Percentiles rank a stretch among this genome's conserved stretches.
Conservation (phyloP, 306 rosid genomes). For the Pyrus pyrifolia region DNA sequence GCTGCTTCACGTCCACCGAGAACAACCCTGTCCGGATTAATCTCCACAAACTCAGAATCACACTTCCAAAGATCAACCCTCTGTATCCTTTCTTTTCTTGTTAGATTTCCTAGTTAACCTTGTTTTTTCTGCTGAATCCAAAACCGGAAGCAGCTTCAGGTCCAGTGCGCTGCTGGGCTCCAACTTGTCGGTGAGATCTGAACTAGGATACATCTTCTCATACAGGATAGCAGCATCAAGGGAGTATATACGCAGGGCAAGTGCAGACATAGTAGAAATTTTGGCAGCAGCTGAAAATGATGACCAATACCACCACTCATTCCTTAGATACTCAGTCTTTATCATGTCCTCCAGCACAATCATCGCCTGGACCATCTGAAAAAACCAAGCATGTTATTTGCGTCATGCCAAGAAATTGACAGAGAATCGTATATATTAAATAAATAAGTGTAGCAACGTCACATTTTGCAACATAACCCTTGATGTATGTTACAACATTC, state of each 20-base stretch:
- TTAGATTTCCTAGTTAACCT: constrained; percentile 62
- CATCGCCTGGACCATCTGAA: constrained; percentile 92
- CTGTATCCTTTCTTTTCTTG: constrained; percentile 84
- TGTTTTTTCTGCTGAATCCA: constrained; percentile 60
- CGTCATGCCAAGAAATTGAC: background rate
- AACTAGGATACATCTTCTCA: constrained; percentile 50
- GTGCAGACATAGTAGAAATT: constrained; percentile 74
- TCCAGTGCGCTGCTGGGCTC: constrained; percentile 48
- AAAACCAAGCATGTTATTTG: constrained; percentile 18
- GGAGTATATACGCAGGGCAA: constrained; percentile 81
- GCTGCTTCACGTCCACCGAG: constrained; percentile 19
- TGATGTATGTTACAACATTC: background rate
- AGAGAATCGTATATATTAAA: background rate
- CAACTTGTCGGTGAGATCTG: constrained; percentile 44
- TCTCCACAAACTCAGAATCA: constrained; percentile 12
- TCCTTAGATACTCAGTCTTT: constrained; percentile 72
- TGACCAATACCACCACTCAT: constrained; percentile 99
- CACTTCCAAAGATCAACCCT: constrained; percentile 40
- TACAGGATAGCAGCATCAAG: constrained; percentile 87
- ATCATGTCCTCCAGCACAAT: constrained; percentile 87
- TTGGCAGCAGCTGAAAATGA: constrained; percentile 91
- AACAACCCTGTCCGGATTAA: constrained; percentile 21
- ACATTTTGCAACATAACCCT: background rate
- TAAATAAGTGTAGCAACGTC: background rate
- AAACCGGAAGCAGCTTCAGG: constrained; percentile 26